Base-by-base conservation (phyloP, 176 grass and related monocot genomes). In the Olyra latifolia region DNA sequence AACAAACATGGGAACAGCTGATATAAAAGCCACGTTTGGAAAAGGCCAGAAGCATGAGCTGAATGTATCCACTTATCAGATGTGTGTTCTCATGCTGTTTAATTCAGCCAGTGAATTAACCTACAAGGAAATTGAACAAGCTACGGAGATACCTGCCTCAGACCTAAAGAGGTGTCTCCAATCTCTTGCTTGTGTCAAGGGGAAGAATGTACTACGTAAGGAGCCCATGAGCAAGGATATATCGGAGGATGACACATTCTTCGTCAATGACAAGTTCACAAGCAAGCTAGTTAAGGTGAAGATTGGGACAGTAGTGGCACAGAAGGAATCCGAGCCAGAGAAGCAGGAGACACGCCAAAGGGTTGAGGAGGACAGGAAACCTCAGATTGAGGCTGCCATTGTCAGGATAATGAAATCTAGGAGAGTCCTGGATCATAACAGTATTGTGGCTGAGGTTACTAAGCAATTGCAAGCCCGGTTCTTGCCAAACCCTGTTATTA, bases 191-290 rank as follows among this genome's bases (percentile, higher is more conserved):
- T 98, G 92, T 70, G 95, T 98, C 23, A 98, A 98, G 85, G 95
- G 95, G 71, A 98, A 98, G 81, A 98, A 98, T 78, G 92, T 98
- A 41, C 87, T 98, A 25, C 85, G 92, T 19, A 98, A 98, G 79
- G 92, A 98, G 65, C 95, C 95, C 19, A 94, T 98, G 95, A 98
- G 95, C 87, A 98, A 98, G 78, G 95, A 98, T 67, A 98, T 94
- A 59, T 94, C 95, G 1, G 95, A 94, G 82, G 92, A 98, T 83
- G 95, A 98, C 35, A 77, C 89, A 72, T 98, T 98, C 72, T 90
- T 78, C 69, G 94, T 98, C 48, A 98, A 98, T 48, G 95, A 98
- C 61, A 98, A 98, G 79, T 98, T 98, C 42, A 92, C 89, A 6
- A 94, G 95, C 90, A 98, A 98, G 86, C 91, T 94, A 76, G 86